Conservation (phyloP, 108 stramenopile species). For the Parietichytrium sp. region DNA sequence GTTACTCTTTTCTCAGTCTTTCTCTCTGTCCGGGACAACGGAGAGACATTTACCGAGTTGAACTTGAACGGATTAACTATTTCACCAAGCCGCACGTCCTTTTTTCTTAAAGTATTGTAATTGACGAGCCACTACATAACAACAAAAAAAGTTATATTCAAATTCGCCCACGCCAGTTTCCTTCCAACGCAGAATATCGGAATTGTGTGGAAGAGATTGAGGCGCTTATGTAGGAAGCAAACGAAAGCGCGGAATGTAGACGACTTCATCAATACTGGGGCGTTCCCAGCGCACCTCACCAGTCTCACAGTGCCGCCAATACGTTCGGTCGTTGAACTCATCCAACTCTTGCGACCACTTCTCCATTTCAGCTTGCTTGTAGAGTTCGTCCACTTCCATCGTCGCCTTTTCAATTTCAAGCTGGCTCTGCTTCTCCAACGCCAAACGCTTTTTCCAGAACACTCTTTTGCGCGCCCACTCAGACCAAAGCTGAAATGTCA, state of each 20-base stretch:
- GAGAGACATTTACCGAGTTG: no score
- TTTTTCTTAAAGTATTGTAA: no score
- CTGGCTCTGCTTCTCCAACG: background rate
- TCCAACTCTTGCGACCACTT: background rate
- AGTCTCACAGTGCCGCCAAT: slow-evolving; percentile 17
- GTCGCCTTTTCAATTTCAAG: background rate
- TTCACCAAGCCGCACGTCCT: no score
- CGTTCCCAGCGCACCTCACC: background rate
- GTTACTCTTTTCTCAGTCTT: background rate
- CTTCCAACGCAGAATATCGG: background rate
- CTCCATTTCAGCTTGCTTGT: background rate
- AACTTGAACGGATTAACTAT: no score
- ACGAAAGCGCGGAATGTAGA: slow-evolving; percentile 23
- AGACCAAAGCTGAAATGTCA: slow-evolving; percentile 10
- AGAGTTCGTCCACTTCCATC: background rate
- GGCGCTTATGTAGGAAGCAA: background rate
- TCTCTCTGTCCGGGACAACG: no score
- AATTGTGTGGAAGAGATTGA: background rate
- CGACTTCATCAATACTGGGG: slow-evolving; percentile 1
- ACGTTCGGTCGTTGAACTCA: background rate
- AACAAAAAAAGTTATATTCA: background rate
- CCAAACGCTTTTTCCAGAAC: background rate
- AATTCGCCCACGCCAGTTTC: background rate
- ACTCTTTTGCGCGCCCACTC: background rate
- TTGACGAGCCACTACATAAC: no score